Evolutionary conservation across 2,329 filamentous ascomycete species (phyloP).

Genomic region (Tolypocladium cylindrosporum): DNA sequence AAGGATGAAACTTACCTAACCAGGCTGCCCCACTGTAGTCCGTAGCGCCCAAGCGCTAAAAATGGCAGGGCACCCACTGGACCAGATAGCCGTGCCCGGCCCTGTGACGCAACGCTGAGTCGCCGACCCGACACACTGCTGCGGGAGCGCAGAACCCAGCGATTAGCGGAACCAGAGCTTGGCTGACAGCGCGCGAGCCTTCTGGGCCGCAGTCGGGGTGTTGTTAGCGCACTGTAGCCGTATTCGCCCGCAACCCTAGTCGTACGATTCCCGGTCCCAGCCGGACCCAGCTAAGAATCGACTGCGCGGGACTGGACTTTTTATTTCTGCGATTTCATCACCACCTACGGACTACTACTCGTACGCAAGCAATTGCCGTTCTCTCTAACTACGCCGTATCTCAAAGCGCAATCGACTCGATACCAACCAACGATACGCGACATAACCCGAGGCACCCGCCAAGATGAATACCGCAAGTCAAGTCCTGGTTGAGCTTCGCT

Average conservation of each 20-base stretch:
- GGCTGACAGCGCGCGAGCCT: too few species aligned
- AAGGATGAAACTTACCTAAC: not conserved
- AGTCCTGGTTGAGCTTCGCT: not conserved
- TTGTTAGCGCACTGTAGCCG: not conserved
- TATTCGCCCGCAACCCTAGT: not conserved
- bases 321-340: not conserved
- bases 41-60: not conserved
- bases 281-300: not conserved
- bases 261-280: not conserved
- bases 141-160: too few species aligned
- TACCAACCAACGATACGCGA: not conserved
- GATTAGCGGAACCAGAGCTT: too few species aligned
- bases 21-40: not conserved
- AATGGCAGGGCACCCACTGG: not conserved
- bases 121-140: not conserved
- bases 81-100: too few species aligned
- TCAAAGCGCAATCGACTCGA: not conserved
- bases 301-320: not conserved
- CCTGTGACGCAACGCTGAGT: not conserved
- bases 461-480: slow-evolving; percentile 46
- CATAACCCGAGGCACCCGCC: not conserved
- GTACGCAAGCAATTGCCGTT: not conserved
- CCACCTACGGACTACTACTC: not conserved
- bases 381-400: too few species aligned
- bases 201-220: not conserved